Conservation (phyloP, 108 stramenopile species). For the Schizochytrium sp. region DNA sequence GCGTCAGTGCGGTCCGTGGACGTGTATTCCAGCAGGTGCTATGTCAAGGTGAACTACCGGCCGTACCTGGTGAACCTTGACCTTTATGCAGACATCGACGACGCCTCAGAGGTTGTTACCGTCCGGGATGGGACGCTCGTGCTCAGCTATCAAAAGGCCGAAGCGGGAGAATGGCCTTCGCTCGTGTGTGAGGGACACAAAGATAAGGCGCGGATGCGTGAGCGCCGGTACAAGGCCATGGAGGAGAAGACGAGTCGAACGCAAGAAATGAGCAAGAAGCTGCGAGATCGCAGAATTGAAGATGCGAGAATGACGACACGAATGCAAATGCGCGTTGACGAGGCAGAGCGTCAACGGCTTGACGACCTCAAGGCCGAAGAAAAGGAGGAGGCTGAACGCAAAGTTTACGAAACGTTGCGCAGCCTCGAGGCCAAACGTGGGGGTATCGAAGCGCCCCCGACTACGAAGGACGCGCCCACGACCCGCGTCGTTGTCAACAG, state of each 20-base stretch:
- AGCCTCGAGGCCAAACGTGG: neutral
- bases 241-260: constrained; percentile 28
- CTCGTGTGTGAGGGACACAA: constrained; percentile 18
- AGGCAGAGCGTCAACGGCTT: constrained; percentile 35
- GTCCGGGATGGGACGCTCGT: constrained; percentile 36
- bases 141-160: constrained; percentile 29
- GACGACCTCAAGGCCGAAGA: constrained; percentile 46
- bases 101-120: constrained; percentile 8
- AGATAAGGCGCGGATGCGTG: constrained; percentile 12
- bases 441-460: neutral
- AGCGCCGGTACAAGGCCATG: constrained; percentile 31
- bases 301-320: constrained; percentile 37
- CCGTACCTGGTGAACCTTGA: constrained; percentile 45
- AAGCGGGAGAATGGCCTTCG: constrained; percentile 12
- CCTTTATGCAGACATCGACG: constrained; percentile 37
- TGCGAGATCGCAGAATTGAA: constrained; percentile 11
- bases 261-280: constrained; percentile 17
- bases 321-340: constrained; percentile 45
- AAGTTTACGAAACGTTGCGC: constrained; percentile 19
- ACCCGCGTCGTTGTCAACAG: too few relatives aligned
- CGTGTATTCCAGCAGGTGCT: constrained; percentile 33
- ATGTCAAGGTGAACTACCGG: constrained; percentile 42
- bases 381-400: constrained; percentile 39
- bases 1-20: constrained; percentile 18
- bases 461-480: neutral